Evolutionary conservation across 352 stramenopile species (phyloP).

Genomic region (Pythium plurisporium): DNA sequence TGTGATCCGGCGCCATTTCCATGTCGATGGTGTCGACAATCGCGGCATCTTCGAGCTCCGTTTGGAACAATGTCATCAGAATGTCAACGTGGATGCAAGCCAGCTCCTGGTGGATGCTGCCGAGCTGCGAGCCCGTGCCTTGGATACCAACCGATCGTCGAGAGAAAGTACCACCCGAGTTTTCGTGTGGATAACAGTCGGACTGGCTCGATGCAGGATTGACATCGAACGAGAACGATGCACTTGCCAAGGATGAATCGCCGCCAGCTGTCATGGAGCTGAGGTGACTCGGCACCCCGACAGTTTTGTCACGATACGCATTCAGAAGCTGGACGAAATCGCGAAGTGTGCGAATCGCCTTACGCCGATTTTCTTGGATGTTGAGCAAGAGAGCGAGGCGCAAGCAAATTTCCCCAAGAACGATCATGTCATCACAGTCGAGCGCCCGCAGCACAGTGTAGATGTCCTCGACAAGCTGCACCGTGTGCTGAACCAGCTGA

Average conservation of each 20-base stretch:
- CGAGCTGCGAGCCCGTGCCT: slow-evolving; percentile 54
- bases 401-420: slow-evolving; percentile 41
- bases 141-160: slow-evolving; percentile 38
- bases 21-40: slow-evolving; percentile 20
- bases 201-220: slow-evolving; percentile 4
- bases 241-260: slow-evolving; percentile 1
- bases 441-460: slow-evolving; percentile 34
- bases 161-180: neutral
- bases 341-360: slow-evolving; percentile 32
- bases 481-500: neutral
- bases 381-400: slow-evolving; percentile 36
- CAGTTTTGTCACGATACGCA: slow-evolving; percentile 33
- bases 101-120: slow-evolving; percentile 46
- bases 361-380: slow-evolving; percentile 22
- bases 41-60: slow-evolving; percentile 48
- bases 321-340: slow-evolving; percentile 35
- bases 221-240: slow-evolving; percentile 36
- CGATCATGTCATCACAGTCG: slow-evolving; percentile 49
- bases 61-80: slow-evolving; percentile 41
- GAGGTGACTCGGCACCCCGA: slow-evolving; percentile 34
- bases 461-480: slow-evolving; percentile 31
- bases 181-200: slow-evolving; percentile 14
- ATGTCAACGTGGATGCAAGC: slow-evolving; percentile 54
- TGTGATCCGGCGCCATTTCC: neutral
- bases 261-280: neutral